phyloP scores from a whole-genome alignment of 306 rosid species.

The Prunus armeniaca region DNA sequence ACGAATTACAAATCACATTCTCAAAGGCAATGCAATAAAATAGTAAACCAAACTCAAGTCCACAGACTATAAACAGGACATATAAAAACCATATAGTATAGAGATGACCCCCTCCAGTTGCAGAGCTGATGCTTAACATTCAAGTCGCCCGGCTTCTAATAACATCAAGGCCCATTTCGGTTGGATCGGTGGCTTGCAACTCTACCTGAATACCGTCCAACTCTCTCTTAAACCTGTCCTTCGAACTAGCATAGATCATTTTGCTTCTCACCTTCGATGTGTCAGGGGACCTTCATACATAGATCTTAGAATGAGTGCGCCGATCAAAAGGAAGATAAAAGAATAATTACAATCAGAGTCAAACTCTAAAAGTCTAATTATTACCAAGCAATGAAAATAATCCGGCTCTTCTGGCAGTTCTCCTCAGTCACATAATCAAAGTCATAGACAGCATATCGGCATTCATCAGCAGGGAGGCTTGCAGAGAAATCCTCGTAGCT shows the following conservation, averaged over 20 bases:
- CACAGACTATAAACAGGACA: conserved; percentile 30
- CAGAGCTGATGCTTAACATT: conserved; percentile 6
- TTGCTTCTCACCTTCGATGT: conserved; percentile 47
- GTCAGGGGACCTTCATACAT: conserved; percentile 42
- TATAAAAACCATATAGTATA: conserved; percentile 17
- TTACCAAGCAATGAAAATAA: conserved; percentile 54
- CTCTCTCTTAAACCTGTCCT: conserved; percentile 52
- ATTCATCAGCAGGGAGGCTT: conserved; percentile 47
- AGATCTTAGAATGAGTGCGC: neutral
- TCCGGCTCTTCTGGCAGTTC: conserved; percentile 54
- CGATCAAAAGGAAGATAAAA: neutral
- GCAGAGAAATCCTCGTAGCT: conserved; percentile 45
- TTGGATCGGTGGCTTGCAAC: conserved; percentile 56
- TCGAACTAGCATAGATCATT: conserved; percentile 49
- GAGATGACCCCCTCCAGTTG: conserved; percentile 10
- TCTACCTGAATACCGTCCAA: conserved; percentile 54
- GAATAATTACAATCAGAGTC: neutral
- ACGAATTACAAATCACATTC: conserved; percentile 27
- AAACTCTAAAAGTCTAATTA: neutral
- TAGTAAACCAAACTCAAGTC: conserved; percentile 24
- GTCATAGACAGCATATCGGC: conserved; percentile 57
- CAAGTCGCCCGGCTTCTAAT: conserved; percentile 41
- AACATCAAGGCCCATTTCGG: conserved; percentile 52
- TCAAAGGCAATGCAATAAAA: conserved; percentile 3
- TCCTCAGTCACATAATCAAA: conserved; percentile 47